Base-by-base conservation (phyloP, 106 monocot genomes). In the Allium sativum region DNA sequence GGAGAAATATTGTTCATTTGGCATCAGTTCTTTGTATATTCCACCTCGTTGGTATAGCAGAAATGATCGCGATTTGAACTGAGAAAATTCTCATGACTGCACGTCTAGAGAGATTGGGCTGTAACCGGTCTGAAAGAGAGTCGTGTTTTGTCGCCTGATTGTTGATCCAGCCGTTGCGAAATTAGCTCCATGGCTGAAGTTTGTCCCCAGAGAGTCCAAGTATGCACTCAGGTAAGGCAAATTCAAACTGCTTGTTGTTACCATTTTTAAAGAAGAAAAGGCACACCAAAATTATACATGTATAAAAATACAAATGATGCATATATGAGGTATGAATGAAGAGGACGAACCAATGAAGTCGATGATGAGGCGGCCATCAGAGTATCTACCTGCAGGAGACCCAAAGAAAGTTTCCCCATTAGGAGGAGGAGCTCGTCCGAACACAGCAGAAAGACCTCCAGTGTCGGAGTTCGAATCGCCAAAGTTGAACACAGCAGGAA, bases 61-160 rank as follows among this genome's bases (percentile, higher is more conserved):
- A 18, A 73, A 68, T 12, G 82, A 85, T 55, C 88, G 69, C 10
- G 68, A 61, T 45, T 78, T 82, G 80, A 93, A 89, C 66, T 93
- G 80, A 1, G 75, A 46, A 55, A 89, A 89, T 68, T 93, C 75
- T 80, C 77, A 77, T 12, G 71, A 63, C 70, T 93, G 88, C 21
- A 93, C 80, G 40, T 80, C 82, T 17, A 89, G 65, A 18, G 82
- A 88, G 71, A 93, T 80, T 18, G 93, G 93, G n/a, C 93, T 93
- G 77, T 70, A 93, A 0, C 93, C 93, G 15, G 66, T 67, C 63
- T 78, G 80, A 21, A 76, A 88, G 11, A 93, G 40, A 8, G 82
- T 12, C 82, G 20, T 74, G 20, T 84, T 84, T 64, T 77, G 77
- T 6, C 76, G 79, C 8, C 79, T 80, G 40, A 67, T 53, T 21